These are phyloP conservation scores for Saussurea involucrata DNA, from an alignment of 129 eudicot genomes.

Conservation along the genomic window DNA sequence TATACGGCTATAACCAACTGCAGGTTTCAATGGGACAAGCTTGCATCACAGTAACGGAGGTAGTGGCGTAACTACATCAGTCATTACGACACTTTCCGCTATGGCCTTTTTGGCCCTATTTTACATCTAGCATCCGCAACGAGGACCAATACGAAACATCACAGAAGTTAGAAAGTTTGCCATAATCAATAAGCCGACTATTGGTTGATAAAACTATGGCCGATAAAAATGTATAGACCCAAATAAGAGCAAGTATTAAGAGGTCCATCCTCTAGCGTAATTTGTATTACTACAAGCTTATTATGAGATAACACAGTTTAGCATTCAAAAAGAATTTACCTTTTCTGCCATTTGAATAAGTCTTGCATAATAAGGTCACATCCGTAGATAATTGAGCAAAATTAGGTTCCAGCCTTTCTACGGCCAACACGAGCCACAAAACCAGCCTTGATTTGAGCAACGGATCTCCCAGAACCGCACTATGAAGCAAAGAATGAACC, in stretches of 20 bases:
- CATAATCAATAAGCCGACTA: constrained; percentile 6
- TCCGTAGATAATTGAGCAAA: neutral
- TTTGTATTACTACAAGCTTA: constrained; percentile 6
- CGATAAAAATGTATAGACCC: constrained; percentile 21
- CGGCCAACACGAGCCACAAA: constrained; percentile 44
- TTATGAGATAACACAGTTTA: constrained; percentile 10
- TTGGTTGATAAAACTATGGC: constrained; percentile 7
- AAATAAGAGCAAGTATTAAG: constrained; percentile 21
- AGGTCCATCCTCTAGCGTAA: constrained; percentile 15
- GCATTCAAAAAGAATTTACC: constrained; percentile 3
- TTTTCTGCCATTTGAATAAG: neutral
- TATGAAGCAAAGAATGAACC: neutral
- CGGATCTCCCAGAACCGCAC: constrained; percentile 41
- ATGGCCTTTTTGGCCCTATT: constrained; percentile 24
- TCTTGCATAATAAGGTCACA: neutral
- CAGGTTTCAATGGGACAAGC: constrained; percentile 45
- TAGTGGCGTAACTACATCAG: constrained; percentile 9
- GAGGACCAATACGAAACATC: neutral
- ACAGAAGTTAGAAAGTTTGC: neutral
- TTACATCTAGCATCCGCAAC: neutral
- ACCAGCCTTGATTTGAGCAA: constrained; percentile 42
- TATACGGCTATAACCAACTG: neutral
- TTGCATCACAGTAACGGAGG: neutral
- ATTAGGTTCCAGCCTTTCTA: constrained; percentile 41
- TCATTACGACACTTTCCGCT: constrained; percentile 13